These are phyloP conservation scores for Blastobotrys proliferans DNA, from an alignment of 1,139 yeast species.

Conservation along the genomic window DNA sequence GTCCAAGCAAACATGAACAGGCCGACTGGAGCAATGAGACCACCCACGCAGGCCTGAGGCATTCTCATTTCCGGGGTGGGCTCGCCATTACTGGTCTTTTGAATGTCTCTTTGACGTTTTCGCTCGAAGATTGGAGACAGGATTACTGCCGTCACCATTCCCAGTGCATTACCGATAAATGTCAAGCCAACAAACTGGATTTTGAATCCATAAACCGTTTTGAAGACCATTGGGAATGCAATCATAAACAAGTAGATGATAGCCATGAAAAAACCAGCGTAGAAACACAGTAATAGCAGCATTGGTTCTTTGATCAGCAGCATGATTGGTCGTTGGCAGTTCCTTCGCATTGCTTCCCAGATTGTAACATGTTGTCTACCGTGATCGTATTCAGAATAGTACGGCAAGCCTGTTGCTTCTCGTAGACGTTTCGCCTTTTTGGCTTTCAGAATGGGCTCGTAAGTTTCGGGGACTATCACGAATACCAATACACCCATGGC, in stretches of 20 bases:
- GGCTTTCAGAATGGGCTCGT: constrained; percentile 47
- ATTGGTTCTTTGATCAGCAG: constrained; percentile 8
- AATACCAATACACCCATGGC: constrained; percentile 42
- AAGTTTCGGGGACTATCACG: constrained; percentile 65
- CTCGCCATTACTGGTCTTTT: constrained; percentile 4
- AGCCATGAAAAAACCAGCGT: constrained; percentile 44
- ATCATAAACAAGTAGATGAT: constrained; percentile 60
- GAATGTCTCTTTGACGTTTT: constrained; percentile 45
- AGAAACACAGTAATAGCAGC: constrained; percentile 32
- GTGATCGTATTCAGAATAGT: constrained; percentile 92
- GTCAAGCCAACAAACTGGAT: constrained; percentile 15
- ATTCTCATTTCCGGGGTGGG: constrained; percentile 51
- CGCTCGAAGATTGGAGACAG: constrained; percentile 27
- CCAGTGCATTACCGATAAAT: constrained; percentile 31
- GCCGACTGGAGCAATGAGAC: constrained; percentile 46
- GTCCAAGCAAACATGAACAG: constrained; percentile 65
- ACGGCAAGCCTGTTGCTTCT: constrained; percentile 60
- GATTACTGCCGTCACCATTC: constrained; percentile 10
- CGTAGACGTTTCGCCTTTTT: constrained; percentile 33
- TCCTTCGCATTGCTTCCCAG: constrained; percentile 31
- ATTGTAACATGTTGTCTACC: constrained; percentile 72
- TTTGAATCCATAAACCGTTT: constrained; percentile 44
- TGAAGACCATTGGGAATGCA: constrained; percentile 55
- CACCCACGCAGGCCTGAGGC: constrained; percentile 48
- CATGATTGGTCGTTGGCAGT: constrained; percentile 4